These are phyloP conservation scores for Posidonia australis DNA, from an alignment of 106 monocot genomes.

Conservation along the genomic window DNA sequence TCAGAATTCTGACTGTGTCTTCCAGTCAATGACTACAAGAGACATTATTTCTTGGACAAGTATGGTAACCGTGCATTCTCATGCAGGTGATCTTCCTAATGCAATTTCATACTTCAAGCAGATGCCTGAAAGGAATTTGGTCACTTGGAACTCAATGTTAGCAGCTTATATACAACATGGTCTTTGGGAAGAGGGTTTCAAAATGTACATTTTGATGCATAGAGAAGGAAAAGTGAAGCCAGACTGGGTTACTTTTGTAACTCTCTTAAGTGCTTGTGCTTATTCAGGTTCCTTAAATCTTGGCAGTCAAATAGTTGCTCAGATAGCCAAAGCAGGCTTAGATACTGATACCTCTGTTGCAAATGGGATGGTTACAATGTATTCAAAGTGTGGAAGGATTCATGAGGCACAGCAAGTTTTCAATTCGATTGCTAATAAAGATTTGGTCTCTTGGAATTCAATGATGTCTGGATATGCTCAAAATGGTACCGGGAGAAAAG, in stretches of 20 bases:
- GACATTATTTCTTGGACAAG: slow-evolving; percentile 87
- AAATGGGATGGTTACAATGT: slow-evolving; percentile 68
- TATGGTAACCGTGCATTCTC: slow-evolving; percentile 84
- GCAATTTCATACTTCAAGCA: slow-evolving; percentile 49
- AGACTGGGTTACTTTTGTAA: slow-evolving; percentile 74
- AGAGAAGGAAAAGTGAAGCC: slow-evolving; percentile 51
- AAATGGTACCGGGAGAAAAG: slow-evolving; percentile 67
- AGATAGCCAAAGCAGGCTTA: slow-evolving; percentile 38
- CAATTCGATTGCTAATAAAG: slow-evolving; percentile 50
- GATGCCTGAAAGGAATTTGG: slow-evolving; percentile 55
- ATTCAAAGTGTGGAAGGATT: slow-evolving; percentile 77
- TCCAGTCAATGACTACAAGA: slow-evolving; percentile 44
- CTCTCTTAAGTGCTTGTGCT: slow-evolving; percentile 61
- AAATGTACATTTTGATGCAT: slow-evolving; percentile 50
- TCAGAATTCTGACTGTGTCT: slow-evolving; percentile 42
- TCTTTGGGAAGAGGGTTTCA: slow-evolving; percentile 54
- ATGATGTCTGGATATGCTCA: slow-evolving; percentile 91
- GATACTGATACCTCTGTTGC: slow-evolving; percentile 43
- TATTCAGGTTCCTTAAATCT: slow-evolving; percentile 40
- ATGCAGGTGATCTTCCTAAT: slow-evolving; percentile 35
- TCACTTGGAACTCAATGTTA: slow-evolving; percentile 86
- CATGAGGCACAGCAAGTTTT: slow-evolving; percentile 50
- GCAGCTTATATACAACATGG: slow-evolving; percentile 54
- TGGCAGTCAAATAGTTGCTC: slow-evolving; percentile 54
- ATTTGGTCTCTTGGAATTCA: slow-evolving; percentile 85